Conservation (phyloP, 495 filamentous ascomycete genomes). For the Penicillium simplicissimum region DNA sequence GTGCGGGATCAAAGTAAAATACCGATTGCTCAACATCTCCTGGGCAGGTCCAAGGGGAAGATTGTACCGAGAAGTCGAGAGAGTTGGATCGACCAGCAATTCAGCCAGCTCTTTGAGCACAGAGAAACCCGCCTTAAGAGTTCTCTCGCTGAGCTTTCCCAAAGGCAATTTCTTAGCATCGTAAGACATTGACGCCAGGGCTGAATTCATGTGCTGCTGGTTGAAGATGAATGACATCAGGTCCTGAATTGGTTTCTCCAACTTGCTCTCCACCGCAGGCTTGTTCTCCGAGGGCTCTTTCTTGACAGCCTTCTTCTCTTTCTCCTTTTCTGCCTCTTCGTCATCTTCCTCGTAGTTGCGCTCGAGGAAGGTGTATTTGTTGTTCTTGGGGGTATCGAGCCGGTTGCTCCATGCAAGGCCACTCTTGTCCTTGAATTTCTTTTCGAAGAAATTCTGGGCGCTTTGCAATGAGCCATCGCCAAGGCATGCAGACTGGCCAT, state of each 20-base stretch:
- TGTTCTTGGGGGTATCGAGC: slow-evolving; percentile 54
- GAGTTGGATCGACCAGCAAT: slow-evolving; percentile 52
- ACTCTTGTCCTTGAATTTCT: slow-evolving; percentile 78
- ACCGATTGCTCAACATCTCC: slow-evolving; percentile 67
- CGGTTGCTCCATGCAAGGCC: slow-evolving; percentile 69
- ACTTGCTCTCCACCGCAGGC: slow-evolving; percentile 48
- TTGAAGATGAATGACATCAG: slow-evolving; percentile 86
- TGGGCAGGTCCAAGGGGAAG: slow-evolving; percentile 40
- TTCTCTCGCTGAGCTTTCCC: slow-evolving; percentile 78
- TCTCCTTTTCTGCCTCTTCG: slow-evolving; percentile 56
- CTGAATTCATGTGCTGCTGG: slow-evolving; percentile 59
- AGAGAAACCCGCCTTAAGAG: slow-evolving; percentile 69
- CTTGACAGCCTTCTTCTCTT: slow-evolving; percentile 22
- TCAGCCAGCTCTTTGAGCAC: slow-evolving; percentile 71
- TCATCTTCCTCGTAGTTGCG: slow-evolving; percentile 66
- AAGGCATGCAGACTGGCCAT: slow-evolving; percentile 57
- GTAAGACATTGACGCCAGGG: slow-evolving; percentile 70
- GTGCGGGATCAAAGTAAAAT: slow-evolving; percentile 82
- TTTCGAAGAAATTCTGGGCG: slow-evolving; percentile 60
- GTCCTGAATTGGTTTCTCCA: slow-evolving; percentile 58
- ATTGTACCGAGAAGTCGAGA: slow-evolving; percentile 50
- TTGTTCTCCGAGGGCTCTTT: slow-evolving; percentile 32
- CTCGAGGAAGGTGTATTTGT: slow-evolving; percentile 80
- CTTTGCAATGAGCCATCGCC: slow-evolving; percentile 37
- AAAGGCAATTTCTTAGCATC: slow-evolving; percentile 77